These are phyloP conservation scores for Prinsepia uniflora DNA, from an alignment of 306 rosid species.

Conservation along the genomic window DNA sequence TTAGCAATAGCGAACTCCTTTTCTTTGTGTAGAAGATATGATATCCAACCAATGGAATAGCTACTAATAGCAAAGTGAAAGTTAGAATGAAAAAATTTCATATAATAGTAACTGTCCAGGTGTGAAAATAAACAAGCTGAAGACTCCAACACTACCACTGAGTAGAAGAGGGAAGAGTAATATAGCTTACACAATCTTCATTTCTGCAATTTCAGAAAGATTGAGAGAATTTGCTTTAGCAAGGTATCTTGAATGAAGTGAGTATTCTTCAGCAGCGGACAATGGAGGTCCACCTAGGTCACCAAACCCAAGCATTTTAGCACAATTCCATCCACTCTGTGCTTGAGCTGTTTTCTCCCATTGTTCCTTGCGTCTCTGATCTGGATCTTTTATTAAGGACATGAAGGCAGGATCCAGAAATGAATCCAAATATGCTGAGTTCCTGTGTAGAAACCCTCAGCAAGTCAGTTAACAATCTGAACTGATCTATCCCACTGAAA, in stretches of 20 bases:
- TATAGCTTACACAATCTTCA: slow-evolving; percentile 81
- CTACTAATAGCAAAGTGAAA: background rate
- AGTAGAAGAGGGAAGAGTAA: slow-evolving; percentile 12
- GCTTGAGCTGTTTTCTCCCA: slow-evolving; percentile 98
- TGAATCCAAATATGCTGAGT: slow-evolving; percentile 69
- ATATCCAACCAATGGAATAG: background rate
- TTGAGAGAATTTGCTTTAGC: slow-evolving; percentile 89
- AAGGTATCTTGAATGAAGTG: slow-evolving; percentile 94
- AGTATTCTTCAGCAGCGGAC: slow-evolving; percentile 89
- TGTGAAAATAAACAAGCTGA: background rate
- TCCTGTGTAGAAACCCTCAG: slow-evolving; percentile 48
- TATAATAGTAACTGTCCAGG: background rate
- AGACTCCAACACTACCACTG: background rate
- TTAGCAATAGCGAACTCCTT: background rate
- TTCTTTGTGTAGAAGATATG: background rate
- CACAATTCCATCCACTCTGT: slow-evolving; percentile 73
- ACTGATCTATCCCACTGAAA: background rate
- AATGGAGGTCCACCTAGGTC: slow-evolving; percentile 77
- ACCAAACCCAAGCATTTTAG: slow-evolving; percentile 85
- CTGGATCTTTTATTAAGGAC: slow-evolving; percentile 98
- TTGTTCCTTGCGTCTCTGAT: slow-evolving; percentile 89
- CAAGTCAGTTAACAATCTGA: slow-evolving; percentile 11
- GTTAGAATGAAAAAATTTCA: background rate
- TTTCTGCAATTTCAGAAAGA: slow-evolving; percentile 92
- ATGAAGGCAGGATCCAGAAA: slow-evolving; percentile 97